Base-by-base conservation (phyloP, 2,329 filamentous ascomycete species). In the Zasmidium citrigriseum region DNA sequence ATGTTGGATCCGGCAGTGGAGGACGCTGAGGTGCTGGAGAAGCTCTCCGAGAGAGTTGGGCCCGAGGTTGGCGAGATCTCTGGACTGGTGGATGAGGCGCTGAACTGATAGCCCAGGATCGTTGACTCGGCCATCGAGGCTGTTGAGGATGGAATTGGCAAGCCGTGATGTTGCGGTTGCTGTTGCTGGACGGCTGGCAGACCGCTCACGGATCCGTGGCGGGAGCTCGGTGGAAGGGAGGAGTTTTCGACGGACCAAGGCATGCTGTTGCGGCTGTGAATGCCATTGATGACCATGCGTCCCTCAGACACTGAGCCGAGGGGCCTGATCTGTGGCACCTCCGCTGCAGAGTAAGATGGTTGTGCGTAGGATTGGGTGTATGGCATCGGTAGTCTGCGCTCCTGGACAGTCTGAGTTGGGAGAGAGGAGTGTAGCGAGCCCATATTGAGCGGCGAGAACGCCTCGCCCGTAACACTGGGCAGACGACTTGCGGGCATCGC, bases 371-470 rank as follows among this genome's bases (percentile, higher is more conserved):
- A 53, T 21, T 63, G 59, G 9, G 64, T 62, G 58, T 68, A 68
- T 4, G 71, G 70, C 2, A 63, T 66, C 3, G 71, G 70, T 29
- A 73, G 52, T n/a, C 69, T 65, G 16, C 71, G 65, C 58, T 72
- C 69, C 21, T 70, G 64, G 18, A 64, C 67, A 3, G 68, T 67
- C 44, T 70, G 68, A 9, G 62, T 59, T 21, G 72, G 71, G 12
- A 74, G 60, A 12, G 70, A 72, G 16, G 67, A 69, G 41, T 73
- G 68, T 29, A 74, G 58, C 4, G 67, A 68, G n/a, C 61, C 65
- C 70, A 73, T 72, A 58, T 70, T 70, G 34, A 74, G 62, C 2
- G 69, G 57, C n/a, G 70, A 70, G 52, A 69, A 67, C 14, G 54
- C 49, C 21, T 73, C 70, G 11, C 57, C 56, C 10, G 67, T 65